Evolutionary conservation across 768 basidiomycete genomes (phyloP), one percentile per base, ranked within the genome.

Genomic region (Cyclocybe cylindracea): DNA sequence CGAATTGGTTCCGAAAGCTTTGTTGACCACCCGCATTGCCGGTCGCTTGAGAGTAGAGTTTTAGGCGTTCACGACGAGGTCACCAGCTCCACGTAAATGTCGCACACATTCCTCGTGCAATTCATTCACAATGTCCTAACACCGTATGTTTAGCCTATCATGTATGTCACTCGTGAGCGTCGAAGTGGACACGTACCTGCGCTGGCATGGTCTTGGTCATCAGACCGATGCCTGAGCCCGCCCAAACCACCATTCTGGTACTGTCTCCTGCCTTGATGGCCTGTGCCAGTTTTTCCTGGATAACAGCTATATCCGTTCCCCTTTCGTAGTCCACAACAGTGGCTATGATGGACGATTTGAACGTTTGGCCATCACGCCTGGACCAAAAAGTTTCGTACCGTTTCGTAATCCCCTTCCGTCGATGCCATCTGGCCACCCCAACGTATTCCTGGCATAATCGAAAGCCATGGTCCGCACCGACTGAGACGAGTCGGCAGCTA

Each of bases 361-460:
- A 60, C 32, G 13, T 38, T 46, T 46, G 31, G 31, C 39, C 24
- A 56, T 33, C 32, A 38, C 31, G 9, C 42, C 44, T 14, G 41
- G 29, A 32, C 32, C 35, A 39, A 39, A 48, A 48, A 43, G 41
- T 41, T 14, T 39, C 64, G 65, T 65, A 74, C 72, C 64, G 63
- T 85, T 87, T 51, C 74, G 70, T 37, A 89, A 61, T 7, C 73
- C 84, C 46, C 87, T 74, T 40, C 86, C 87, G 61, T 88, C 84
- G 3, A 87, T 66, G 13, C 81, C 83, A 34, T 58, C 45, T 4
- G 85, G 85, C 85, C 85, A 87, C 16, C 75, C 79, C 35, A 82
- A 45, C 5, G 79, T 82, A 39, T 73, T 75, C 46, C 85, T 72
- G 8, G 72, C 83, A 37, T 72, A 61, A 64, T 89, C 87, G 58